Evolutionary conservation across 1,284 basidiomycete genomes (phyloP), one percentile per base, ranked within the genome.

Genomic region (Microbotryum scabiosae): DNA sequence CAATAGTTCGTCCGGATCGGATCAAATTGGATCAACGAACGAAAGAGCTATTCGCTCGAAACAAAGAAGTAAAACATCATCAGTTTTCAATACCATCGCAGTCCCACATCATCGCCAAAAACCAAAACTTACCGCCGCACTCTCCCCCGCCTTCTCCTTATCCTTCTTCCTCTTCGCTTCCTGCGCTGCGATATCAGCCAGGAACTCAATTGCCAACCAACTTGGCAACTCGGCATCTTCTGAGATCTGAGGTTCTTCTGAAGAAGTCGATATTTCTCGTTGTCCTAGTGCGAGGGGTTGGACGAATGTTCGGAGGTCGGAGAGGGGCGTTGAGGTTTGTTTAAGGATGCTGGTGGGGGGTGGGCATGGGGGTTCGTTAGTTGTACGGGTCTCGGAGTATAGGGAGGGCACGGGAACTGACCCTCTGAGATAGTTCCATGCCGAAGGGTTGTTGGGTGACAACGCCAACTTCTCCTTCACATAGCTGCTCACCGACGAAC

Each of bases 391-490:
- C 30, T 23, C 23, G 53, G 50, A 44, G 5, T 20, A 30, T 4
- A 62, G 45, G 48, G 47, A 5, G 16, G 1, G 46, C n/a, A 43
- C 21, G 16, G 8, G 4, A 26, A 73, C 74, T 54, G 48, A 78
- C 76, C 79, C 92, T 64, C 91, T 83, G 12, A 96, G 80, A 73
- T 94, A 97, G 74, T 94, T 94, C 92, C 92, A 96, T 1, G 89
- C 88, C 0, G 89, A 91, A 0, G 85, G 81, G 70, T 97, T 97
- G 75, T 92, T 92, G 3, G 92, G 90, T 14, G 88, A 88, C 12
- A 85, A 76, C n/a, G 87, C 82, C 60, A 96, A 87, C 73, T 85
- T 85, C 64, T 84, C 79, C 73, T 92, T 87, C 10, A 82, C 72
- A 64, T 77, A 81, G 12, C 79, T 80, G 56, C 2, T 2, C 9